Percentiles rank a stretch among this genome's conserved stretches.
Conservation (phyloP, 176 grass and related monocot species). For the Musa troglodytarum region DNA sequence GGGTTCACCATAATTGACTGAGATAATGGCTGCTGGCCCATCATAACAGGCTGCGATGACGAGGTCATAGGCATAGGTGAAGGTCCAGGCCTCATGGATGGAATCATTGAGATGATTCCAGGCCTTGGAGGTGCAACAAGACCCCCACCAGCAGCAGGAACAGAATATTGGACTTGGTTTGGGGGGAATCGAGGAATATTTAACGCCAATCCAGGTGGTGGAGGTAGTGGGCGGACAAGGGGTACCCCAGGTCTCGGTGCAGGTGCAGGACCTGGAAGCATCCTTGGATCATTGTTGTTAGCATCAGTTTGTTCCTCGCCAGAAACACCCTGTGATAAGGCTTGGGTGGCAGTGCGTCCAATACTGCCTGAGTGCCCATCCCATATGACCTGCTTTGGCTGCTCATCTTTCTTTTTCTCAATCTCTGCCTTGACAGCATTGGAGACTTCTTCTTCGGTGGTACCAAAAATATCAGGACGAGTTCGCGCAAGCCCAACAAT, state of each 20-base stretch:
- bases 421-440: conserved; percentile 96
- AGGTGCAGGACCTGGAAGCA: conserved; percentile 57
- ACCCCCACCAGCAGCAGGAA: conserved; percentile 15
- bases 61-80: conserved; percentile 36
- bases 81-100: conserved; percentile 40
- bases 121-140: conserved; percentile 29
- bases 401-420: conserved; percentile 95
- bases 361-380: conserved; percentile 97
- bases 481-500: conserved; percentile 94
- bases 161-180: conserved; percentile 31
- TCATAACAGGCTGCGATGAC: conserved; percentile 41
- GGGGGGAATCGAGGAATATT: conserved; percentile 69
- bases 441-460: conserved; percentile 91
- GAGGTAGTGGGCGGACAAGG: conserved; percentile 47
- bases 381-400: conserved; percentile 96
- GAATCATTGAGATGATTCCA: conserved; percentile 40
- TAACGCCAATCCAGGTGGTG: conserved; percentile 55
- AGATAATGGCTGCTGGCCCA: conserved; percentile 11
- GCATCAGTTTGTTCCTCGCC: conserved; percentile 57
- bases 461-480: conserved; percentile 94
- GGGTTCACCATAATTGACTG: conserved; percentile 13
- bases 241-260: conserved; percentile 49
- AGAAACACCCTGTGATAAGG: conserved; percentile 43
- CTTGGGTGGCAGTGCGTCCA: conserved; percentile 76
- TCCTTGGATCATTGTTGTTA: conserved; percentile 16